Evolutionary conservation across 192 early-diverging fungal genomes (phyloP), one percentile per base, ranked within the genome.

Genomic region (Podila epicladia): DNA sequence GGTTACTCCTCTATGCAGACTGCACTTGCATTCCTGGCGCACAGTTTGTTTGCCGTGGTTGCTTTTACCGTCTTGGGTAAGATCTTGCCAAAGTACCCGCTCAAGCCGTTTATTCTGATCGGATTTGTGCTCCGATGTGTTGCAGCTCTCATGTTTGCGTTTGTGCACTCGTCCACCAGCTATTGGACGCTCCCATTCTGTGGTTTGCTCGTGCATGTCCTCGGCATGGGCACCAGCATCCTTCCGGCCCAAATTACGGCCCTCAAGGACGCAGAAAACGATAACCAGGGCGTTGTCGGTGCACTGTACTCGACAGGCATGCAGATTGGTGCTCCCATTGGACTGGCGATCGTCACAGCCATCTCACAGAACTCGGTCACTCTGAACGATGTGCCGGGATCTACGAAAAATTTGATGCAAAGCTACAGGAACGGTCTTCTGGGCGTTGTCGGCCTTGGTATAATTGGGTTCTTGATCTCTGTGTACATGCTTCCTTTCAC

Each of bases 11-110:
- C 82, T 9, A 59, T 85, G 31, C 65, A 87, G 51, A 79, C 84
- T 0, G 82, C 86, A 0, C 64, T 87, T 3, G 83, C 82, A 8
- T 87, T 82, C 49, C 66, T 87, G 24, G 79, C 86, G 0, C 71
- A 79, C 45, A 80, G 82, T 51, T 51, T 85, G 17, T 79, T 72
- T 38, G 62, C 73, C 24, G 69, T 87, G 48, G 38, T 82, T 13
- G 41, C 69, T 4, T 69, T 77, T 17, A 74, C 82, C 3, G 22
- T 68, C 9, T 35, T 84, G 22, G 86, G 85, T 1, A 82, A 82
- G 64, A 65, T 87, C 59, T 58, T 78, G 28, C 82, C 82, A 73
- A 71, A 69, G 53, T 73, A 60, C 17, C 64, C 60, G 12, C 26
- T 79, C 15, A 77, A 76, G 48, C 66, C 62, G 5, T 71, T 79